Percentiles rank a stretch among this genome's conserved stretches.
phyloP scores from a whole-genome alignment of 2,329 filamentous ascomycete genomes.

The Aspergillus jensenii region DNA sequence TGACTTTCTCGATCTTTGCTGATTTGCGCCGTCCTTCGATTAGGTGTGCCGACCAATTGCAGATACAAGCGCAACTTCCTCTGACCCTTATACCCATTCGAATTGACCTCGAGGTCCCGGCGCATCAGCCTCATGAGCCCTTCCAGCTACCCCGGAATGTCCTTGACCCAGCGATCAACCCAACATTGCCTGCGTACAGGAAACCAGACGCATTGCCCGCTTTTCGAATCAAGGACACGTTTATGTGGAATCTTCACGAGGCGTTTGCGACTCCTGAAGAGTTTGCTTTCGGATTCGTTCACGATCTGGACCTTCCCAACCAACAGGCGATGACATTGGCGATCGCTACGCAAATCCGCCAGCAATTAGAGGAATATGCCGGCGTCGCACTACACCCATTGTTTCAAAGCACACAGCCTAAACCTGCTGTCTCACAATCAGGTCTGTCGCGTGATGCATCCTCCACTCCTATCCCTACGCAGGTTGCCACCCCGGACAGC shows the following conservation, averaged over 20 bases:
- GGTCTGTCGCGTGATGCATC: constrained; percentile 54
- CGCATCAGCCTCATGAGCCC: constrained; percentile 56
- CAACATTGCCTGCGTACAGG: constrained; percentile 74
- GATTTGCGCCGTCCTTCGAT: constrained; percentile 11
- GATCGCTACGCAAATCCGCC: constrained; percentile 91
- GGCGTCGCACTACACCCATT: constrained; percentile 90
- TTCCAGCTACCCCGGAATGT: constrained; percentile 46
- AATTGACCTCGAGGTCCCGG: constrained; percentile 88
- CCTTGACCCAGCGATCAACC: constrained; percentile 52
- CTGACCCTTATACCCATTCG: constrained; percentile 92
- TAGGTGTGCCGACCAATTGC: constrained; percentile 58
- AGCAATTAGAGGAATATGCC: constrained; percentile 93
- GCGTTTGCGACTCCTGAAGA: constrained; percentile 91
- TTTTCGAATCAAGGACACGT: constrained; percentile 90
- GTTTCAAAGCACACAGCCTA: constrained; percentile 61
- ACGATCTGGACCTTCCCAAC: constrained; percentile 88
- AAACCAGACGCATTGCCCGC: constrained; percentile 76
- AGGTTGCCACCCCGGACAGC: constrained; percentile 60
- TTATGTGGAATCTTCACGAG: constrained; percentile 97
- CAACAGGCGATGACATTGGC: constrained; percentile 68
- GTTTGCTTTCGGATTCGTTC: constrained; percentile 86
- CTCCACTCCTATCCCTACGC: constrained; percentile 52
- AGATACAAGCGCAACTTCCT: constrained; percentile 72
- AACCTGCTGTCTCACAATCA: constrained; percentile 26
- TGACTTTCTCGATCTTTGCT: constrained; percentile 12